phyloP scores from a whole-genome alignment of 1,284 basidiomycete species.

The Mycena sp. region DNA sequence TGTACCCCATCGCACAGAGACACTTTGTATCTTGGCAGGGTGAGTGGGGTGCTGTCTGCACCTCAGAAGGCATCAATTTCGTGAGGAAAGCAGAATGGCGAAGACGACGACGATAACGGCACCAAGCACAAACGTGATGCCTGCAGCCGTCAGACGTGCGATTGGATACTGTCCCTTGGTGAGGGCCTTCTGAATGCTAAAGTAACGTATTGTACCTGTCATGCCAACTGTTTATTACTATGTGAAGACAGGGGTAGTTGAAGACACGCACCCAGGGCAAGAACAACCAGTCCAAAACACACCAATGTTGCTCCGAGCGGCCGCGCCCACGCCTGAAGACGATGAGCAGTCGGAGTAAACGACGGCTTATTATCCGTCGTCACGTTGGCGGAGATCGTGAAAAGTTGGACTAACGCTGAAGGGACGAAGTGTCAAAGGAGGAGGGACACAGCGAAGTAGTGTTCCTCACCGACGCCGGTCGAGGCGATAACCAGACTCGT shows the following conservation, averaged over 20 bases:
- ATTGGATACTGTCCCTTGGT: conserved; percentile 63
- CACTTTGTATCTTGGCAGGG: neutral
- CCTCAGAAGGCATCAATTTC: neutral
- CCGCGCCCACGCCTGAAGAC: conserved; percentile 24
- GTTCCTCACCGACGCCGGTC: conserved; percentile 27
- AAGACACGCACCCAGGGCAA: conserved; percentile 22
- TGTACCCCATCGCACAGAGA: conserved; percentile 2
- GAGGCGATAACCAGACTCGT: conserved; percentile 28
- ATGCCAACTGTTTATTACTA: neutral
- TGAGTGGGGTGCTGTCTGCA: neutral
- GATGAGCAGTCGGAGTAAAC: conserved; percentile 14
- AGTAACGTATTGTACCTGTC: conserved; percentile 62
- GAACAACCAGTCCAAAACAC: conserved; percentile 23
- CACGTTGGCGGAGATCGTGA: conserved; percentile 21
- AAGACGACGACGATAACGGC: conserved; percentile 49
- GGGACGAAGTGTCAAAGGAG: neutral
- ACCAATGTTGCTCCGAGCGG: conserved; percentile 30
- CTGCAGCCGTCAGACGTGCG: conserved; percentile 50
- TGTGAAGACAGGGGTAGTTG: neutral
- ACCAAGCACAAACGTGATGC: conserved; percentile 50
- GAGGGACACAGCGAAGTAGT: neutral
- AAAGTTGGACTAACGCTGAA: conserved; percentile 27
- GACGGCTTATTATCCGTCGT: neutral
- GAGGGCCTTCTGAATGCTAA: conserved; percentile 61
- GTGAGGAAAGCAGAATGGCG: conserved; percentile 21